Percentiles rank a stretch among this genome's conserved stretches.
phyloP scores from a whole-genome alignment of 768 basidiomycete species.

The Gloeostereum incarnatum region DNA sequence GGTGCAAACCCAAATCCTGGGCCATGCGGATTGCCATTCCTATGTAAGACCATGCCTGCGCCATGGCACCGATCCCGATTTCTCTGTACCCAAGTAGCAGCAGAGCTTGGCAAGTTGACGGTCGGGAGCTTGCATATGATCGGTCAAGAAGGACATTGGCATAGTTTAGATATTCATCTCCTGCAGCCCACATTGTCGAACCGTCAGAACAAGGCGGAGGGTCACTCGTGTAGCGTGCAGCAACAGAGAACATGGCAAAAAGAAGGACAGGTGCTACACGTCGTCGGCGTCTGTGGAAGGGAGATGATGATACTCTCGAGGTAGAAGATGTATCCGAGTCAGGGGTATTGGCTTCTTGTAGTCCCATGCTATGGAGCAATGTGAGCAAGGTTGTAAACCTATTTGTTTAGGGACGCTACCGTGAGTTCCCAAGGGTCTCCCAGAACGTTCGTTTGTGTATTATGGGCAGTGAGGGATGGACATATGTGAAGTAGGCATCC shows the following conservation, averaged over 20 bases:
- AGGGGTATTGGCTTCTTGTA: too few species aligned
- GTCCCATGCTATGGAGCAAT: too few species aligned
- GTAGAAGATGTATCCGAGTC: constrained; percentile 21
- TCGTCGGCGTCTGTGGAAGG: constrained; percentile 30
- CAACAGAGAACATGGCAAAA: constrained; percentile 77
- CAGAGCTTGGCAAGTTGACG: constrained; percentile 71
- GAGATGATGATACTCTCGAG: constrained; percentile 18
- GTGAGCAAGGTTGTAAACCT: too few species aligned
- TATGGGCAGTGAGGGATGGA: constrained; percentile 73
- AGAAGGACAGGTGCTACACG: constrained; percentile 58
- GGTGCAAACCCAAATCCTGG: constrained; percentile 80
- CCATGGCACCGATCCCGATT: constrained; percentile 85
- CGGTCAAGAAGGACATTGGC: constrained; percentile 61
- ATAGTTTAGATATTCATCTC: constrained; percentile 58
- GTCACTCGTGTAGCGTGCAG: constrained; percentile 56
- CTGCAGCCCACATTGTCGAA: constrained; percentile 71
- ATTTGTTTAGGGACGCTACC: too few species aligned
- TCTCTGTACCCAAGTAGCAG: constrained; percentile 79
- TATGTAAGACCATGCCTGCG: constrained; percentile 76
- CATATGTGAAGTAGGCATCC: constrained; percentile 71
- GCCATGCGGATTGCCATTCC: constrained; percentile 93
- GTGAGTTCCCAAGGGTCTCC: constrained; percentile 30
- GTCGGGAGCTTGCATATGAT: constrained; percentile 61
- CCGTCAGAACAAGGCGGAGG: constrained; percentile 28
- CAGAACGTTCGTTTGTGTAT: constrained; percentile 64